Conservation (phyloP, 148 eudicot genomes). For the Fagopyrum tataricum region DNA sequence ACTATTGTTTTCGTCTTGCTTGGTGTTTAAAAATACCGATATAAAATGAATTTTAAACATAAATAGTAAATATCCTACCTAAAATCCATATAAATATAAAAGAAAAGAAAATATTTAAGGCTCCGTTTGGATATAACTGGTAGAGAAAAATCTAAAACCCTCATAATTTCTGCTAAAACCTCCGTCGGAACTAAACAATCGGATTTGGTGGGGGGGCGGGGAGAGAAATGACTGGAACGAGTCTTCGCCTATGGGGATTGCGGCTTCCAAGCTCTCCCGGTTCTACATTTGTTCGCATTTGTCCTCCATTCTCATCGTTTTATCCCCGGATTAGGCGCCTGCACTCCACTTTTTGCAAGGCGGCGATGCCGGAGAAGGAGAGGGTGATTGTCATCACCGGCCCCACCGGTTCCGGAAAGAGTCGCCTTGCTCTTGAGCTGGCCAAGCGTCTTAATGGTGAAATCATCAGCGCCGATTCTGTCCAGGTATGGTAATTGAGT, state of each 20-base stretch:
- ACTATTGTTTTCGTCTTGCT: too few species aligned
- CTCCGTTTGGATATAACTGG: neutral
- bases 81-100: too few species aligned
- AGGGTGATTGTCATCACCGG: slow-evolving; percentile 85
- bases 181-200: neutral
- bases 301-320: slow-evolving; percentile 2
- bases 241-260: slow-evolving; percentile 23
- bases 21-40: too few species aligned
- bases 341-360: slow-evolving; percentile 27
- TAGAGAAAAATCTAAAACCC: neutral
- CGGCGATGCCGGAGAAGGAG: slow-evolving; percentile 27
- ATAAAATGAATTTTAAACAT: too few species aligned
- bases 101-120: neutral
- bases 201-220: neutral
- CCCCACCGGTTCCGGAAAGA: slow-evolving; percentile 93
- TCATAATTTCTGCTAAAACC: neutral
- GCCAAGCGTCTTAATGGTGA: slow-evolving; percentile 86
- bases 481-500: slow-evolving; percentile 46
- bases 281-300: slow-evolving; percentile 2
- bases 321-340: slow-evolving; percentile 19
- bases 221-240: slow-evolving; percentile 1
- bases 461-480: slow-evolving; percentile 91
- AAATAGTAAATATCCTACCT: too few species aligned
- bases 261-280: slow-evolving; percentile 12
- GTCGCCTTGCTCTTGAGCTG: slow-evolving; percentile 77